Conservation (phyloP, 2,329 filamentous ascomycete species). For the Calonectria fujianensis region DNA sequence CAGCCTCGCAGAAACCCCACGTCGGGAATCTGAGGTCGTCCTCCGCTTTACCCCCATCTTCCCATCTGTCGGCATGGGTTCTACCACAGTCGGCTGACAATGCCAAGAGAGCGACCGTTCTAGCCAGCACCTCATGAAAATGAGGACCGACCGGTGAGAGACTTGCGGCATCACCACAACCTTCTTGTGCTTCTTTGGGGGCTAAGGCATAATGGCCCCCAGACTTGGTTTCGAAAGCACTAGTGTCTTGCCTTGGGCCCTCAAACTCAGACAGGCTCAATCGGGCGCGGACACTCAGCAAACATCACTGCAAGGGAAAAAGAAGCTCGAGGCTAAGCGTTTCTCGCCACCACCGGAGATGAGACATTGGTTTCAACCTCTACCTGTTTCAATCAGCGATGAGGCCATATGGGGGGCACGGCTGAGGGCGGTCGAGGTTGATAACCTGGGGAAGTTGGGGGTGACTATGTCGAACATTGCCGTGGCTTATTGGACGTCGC, state of each 20-base stretch:
- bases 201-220: background rate
- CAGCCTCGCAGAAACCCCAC: background rate
- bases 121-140: background rate
- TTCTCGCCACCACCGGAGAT: background rate
- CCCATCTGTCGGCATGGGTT: background rate
- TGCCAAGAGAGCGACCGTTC: background rate
- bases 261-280: background rate
- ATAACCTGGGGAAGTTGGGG: background rate
- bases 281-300: background rate
- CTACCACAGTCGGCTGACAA: background rate
- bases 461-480: background rate
- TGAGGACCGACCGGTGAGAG: background rate
- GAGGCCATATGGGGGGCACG: background rate
- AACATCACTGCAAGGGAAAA: background rate
- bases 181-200: background rate
- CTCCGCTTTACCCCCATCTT: background rate
- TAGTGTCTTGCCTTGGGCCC: background rate
- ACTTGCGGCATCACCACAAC: background rate
- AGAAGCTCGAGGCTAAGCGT: background rate
- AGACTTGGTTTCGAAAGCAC: background rate
- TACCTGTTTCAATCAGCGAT: background rate
- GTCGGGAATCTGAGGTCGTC: background rate
- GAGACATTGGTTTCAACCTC: background rate
- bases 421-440: background rate
- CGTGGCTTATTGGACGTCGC: background rate